phyloP scores from a whole-genome alignment of 1,284 basidiomycete genomes.

The Limonomyces culmigenus region DNA sequence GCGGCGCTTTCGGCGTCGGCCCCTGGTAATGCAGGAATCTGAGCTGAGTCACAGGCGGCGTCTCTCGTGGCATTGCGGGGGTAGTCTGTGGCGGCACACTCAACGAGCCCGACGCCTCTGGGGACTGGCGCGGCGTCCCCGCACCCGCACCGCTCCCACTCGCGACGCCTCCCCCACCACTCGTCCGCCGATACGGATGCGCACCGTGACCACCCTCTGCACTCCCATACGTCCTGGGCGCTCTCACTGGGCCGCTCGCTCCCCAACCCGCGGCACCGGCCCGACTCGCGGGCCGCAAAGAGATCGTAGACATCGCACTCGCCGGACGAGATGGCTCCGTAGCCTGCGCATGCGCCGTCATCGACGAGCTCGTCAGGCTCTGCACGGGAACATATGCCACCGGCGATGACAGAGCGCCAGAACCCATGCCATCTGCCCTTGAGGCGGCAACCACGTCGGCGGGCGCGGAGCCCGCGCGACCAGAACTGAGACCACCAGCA shows the following conservation, averaged over 20 bases:
- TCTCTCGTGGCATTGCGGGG: not conserved
- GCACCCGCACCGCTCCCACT: not conserved
- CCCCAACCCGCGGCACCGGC: too few relatives aligned
- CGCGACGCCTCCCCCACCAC: constrained; percentile 3
- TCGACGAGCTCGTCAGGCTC: not conserved
- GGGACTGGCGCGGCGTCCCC: not conserved
- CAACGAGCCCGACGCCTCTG: not conserved
- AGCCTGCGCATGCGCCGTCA: not conserved
- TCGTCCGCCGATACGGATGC: not conserved
- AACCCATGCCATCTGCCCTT: not conserved
- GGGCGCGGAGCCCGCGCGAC: not conserved
- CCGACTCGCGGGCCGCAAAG: not conserved
- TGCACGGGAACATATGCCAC: not conserved
- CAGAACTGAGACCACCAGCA: not conserved
- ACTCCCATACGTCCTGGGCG: constrained; percentile 20
- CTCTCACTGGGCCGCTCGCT: constrained; percentile 10
- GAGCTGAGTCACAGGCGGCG: not conserved
- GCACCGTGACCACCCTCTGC: not conserved
- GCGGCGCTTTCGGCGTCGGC: too few relatives aligned
- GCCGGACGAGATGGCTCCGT: not conserved
- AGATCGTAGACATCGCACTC: not conserved
- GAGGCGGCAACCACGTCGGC: not conserved
- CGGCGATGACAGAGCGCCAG: not conserved
- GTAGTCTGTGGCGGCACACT: too few relatives aligned
- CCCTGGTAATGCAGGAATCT: not conserved